Conservation (phyloP, 345 rosid species). For the Sapria himalayana region DNA sequence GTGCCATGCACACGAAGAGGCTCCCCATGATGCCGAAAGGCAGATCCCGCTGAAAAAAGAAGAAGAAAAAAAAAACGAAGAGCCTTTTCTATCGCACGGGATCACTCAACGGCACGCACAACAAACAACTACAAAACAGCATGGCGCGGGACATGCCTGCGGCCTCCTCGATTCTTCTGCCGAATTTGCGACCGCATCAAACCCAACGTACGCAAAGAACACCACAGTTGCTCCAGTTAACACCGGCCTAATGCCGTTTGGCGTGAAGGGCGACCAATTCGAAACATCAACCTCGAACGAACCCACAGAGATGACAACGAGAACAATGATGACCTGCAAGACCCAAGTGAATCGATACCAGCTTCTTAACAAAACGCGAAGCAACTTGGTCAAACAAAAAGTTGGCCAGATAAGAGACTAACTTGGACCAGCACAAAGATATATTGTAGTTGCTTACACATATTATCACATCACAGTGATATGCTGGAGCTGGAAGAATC, state of each 20-base stretch:
- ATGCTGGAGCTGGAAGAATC: too few relatives aligned
- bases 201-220: constrained; percentile 93
- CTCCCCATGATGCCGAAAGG: constrained; percentile 84
- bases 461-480: too few relatives aligned
- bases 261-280: constrained; percentile 92
- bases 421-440: too few relatives aligned
- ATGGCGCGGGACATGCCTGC: constrained; percentile 57
- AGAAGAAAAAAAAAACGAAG: constrained; percentile 3
- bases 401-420: too few relatives aligned
- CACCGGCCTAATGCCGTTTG: constrained; percentile 51
- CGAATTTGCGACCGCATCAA: constrained; percentile 93
- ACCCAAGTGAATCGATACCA: too few relatives aligned
- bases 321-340: constrained; percentile 59
- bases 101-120: too few relatives aligned
- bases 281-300: constrained; percentile 69
- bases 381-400: too few relatives aligned
- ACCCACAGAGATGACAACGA: constrained; percentile 54
- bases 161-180: constrained; percentile 88
- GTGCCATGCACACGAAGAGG: constrained; percentile 46
- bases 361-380: too few relatives aligned
- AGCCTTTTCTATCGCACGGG: too few relatives aligned
- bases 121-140: too few relatives aligned
- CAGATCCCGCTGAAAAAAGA: constrained; percentile 54
- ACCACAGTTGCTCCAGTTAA: constrained; percentile 85
- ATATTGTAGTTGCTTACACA: too few relatives aligned